phyloP scores from a whole-genome alignment of 2,329 filamentous ascomycete species.

The Beauveria australis region DNA sequence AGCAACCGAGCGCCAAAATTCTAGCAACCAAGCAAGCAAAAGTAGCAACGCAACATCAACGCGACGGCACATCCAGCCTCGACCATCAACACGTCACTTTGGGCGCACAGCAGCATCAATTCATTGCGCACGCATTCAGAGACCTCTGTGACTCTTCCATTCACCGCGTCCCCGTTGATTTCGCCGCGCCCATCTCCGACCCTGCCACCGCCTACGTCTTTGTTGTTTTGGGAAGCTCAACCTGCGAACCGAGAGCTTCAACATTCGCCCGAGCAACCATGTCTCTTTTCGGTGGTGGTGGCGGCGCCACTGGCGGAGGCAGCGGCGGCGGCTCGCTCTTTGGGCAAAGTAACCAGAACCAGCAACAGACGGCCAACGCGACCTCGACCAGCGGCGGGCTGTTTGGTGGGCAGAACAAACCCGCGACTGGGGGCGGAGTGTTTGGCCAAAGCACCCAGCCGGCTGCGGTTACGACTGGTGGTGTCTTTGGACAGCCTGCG shows the following conservation, averaged over 20 bases:
- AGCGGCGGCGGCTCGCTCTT: constrained; percentile 16
- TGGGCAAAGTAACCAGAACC: constrained; percentile 15
- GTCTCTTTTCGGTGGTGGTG: constrained; percentile 13
- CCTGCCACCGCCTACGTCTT: constrained; percentile 29
- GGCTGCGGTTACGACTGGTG: constrained; percentile 1
- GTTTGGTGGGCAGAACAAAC: constrained; percentile 11
- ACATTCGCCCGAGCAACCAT: constrained; percentile 11
- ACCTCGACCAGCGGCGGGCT: constrained; percentile 7
- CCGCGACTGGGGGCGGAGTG: constrained; percentile 13
- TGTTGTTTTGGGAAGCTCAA: constrained; percentile 18
- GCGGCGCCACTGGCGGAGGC: constrained; percentile 6
- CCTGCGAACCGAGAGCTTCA: constrained; percentile 8
- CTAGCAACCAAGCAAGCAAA: constrained; percentile 4
- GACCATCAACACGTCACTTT: neutral
- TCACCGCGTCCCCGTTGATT: neutral
- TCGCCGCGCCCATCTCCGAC: neutral
- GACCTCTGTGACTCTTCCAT: neutral
- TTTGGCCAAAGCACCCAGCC: constrained; percentile 10
- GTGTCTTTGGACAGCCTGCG: constrained; percentile 13
- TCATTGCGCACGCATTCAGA: neutral
- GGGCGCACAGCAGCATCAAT: neutral
- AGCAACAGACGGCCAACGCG: constrained; percentile 1
- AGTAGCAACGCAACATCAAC: constrained; percentile 11
- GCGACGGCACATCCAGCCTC: constrained; percentile 3
- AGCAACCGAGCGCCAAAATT: constrained; percentile 12